phyloP scores from a whole-genome alignment of 306 rosid species.

The Acacia confusa region DNA sequence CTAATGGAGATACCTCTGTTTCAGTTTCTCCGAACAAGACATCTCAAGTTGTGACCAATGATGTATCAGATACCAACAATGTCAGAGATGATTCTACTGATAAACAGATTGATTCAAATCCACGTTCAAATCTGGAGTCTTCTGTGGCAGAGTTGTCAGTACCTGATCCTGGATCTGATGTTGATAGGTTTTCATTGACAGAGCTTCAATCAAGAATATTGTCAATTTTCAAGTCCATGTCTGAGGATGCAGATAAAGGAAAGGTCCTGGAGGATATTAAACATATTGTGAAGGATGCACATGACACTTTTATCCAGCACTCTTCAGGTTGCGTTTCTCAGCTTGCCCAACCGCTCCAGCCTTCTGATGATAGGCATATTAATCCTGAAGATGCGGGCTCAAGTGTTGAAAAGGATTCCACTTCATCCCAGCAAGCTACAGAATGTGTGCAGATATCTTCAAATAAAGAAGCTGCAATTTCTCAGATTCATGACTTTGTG shows the following conservation, averaged over 20 bases:
- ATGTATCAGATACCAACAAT: constrained; percentile 35
- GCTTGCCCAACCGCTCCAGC: constrained; percentile 43
- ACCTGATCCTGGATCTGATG: constrained; percentile 37
- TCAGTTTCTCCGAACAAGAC: constrained; percentile 41
- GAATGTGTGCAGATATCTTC: constrained; percentile 48
- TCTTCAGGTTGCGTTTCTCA: constrained; percentile 47
- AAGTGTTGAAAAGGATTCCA: constrained; percentile 50
- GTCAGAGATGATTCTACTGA: constrained; percentile 45
- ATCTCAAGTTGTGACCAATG: constrained; percentile 43
- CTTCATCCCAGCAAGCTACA: constrained; percentile 44
- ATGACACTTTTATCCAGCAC: constrained; percentile 43
- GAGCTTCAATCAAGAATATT: constrained; percentile 78
- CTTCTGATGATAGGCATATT: constrained; percentile 64
- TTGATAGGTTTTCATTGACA: constrained; percentile 42
- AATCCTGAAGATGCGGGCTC: constrained; percentile 72
- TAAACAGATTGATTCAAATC: constrained; percentile 38
- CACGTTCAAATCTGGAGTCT: constrained; percentile 35
- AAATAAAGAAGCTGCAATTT: constrained; percentile 75
- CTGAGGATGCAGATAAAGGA: constrained; percentile 69
- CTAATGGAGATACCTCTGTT: constrained; percentile 48
- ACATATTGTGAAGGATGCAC: constrained; percentile 68
- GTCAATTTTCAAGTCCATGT: constrained; percentile 59
- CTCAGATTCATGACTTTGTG: constrained; percentile 78
- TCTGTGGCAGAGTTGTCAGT: constrained; percentile 39
- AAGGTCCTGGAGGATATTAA: constrained; percentile 76